These are phyloP conservation scores for Suillus lakei DNA, from an alignment of 768 basidiomycete genomes.

Conservation along the genomic window DNA sequence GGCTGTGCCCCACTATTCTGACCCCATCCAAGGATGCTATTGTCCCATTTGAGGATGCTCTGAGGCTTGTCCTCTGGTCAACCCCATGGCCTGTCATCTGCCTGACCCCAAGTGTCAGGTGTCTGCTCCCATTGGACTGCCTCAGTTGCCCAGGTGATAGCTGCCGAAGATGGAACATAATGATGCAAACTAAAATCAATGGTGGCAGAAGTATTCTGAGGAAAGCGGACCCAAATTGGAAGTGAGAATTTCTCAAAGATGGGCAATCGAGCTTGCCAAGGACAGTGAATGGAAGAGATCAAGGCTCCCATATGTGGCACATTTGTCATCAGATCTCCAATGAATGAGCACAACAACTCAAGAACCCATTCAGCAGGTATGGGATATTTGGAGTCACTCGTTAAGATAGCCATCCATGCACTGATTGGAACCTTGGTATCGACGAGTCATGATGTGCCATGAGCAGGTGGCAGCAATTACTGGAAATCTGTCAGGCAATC, in stretches of 20 bases:
- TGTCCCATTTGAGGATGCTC: not conserved
- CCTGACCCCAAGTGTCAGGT: not conserved
- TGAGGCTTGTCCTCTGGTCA: not conserved
- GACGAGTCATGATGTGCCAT: not conserved
- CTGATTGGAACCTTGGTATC: not conserved
- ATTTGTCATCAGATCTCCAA: not conserved
- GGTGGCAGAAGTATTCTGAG: not conserved
- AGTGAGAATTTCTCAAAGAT: not conserved
- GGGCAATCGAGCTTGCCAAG: not conserved
- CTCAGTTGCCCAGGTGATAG: not conserved
- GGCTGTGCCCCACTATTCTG: not conserved
- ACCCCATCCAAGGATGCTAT: not conserved
- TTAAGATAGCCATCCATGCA: not conserved
- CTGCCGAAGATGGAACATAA: not conserved
- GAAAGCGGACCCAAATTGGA: not conserved
- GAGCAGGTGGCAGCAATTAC: not conserved
- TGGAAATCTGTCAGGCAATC: not conserved
- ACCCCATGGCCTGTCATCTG: not conserved
- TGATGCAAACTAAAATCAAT: not conserved
- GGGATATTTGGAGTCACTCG: not conserved
- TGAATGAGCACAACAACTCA: not conserved
- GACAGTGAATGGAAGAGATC: not conserved
- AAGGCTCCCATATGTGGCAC: not conserved
- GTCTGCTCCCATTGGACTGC: not conserved
- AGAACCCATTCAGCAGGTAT: slow-evolving; percentile 1